These are phyloP conservation scores for Setomelanomma holmii DNA, from an alignment of 2,329 filamentous ascomycete species.

Conservation along the genomic window DNA sequence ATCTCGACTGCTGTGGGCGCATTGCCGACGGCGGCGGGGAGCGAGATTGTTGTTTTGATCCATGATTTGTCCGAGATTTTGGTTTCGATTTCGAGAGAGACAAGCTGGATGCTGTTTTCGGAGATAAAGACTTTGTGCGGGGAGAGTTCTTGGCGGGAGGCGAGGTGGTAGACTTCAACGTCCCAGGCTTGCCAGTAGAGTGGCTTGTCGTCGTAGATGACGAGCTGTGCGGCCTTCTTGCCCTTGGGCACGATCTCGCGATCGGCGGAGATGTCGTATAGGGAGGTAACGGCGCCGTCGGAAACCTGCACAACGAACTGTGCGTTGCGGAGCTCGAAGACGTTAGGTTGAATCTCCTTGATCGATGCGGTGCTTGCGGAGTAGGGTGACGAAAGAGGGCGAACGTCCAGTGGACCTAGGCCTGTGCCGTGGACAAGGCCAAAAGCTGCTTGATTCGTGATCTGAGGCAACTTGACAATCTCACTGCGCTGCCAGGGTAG, in stretches of 20 bases:
- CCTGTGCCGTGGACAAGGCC: constrained; percentile 55
- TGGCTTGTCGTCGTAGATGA: constrained; percentile 96
- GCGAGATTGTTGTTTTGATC: constrained; percentile 83
- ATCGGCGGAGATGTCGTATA: constrained; percentile 75
- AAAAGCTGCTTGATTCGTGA: constrained; percentile 36
- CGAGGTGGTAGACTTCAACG: constrained; percentile 93
- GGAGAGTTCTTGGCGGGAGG: constrained; percentile 79
- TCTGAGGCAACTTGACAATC: constrained; percentile 67
- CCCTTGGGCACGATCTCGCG: constrained; percentile 78
- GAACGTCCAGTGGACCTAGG: constrained; percentile 52
- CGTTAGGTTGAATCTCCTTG: constrained; percentile 61
- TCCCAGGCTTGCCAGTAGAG: constrained; percentile 99
- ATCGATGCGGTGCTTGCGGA: constrained; percentile 52
- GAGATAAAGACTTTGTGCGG: constrained; percentile 73
- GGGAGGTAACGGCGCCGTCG: constrained; percentile 79
- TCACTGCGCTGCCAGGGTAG: constrained; percentile 84
- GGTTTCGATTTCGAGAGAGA: constrained; percentile 82
- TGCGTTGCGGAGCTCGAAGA: constrained; percentile 81
- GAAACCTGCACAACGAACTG: constrained; percentile 76
- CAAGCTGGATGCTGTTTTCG: constrained; percentile 75
- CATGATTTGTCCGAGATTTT: constrained; percentile 87
- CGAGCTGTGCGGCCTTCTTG: constrained; percentile 85
- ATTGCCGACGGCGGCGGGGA: constrained; percentile 72
- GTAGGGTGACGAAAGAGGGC: constrained; percentile 32
- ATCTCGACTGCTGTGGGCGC: constrained; percentile 77